phyloP scores from a whole-genome alignment of 163 green algal species.

The Chloromonas sp. region DNA sequence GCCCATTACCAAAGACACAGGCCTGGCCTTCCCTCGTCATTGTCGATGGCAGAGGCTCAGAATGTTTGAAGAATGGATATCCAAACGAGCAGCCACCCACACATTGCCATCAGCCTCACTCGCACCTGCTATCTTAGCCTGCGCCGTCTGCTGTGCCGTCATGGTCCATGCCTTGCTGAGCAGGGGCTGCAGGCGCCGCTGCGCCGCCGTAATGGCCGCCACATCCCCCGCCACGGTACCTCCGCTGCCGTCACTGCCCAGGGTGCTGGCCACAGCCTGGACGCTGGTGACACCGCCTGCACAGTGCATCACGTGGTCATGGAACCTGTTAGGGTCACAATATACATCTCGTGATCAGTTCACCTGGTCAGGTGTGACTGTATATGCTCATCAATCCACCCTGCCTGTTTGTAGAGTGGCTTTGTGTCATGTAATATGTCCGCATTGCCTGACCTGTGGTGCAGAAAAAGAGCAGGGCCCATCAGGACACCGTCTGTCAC shows the following conservation, averaged over 20 bases:
- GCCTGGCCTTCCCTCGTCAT: too few species aligned
- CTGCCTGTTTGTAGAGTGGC: background rate
- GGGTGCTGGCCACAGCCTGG: background rate
- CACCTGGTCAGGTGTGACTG: background rate
- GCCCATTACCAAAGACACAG: too few species aligned
- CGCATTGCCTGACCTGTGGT: too few species aligned
- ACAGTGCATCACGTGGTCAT: background rate
- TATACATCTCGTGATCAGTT: background rate
- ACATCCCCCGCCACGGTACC: background rate
- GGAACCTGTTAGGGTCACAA: background rate
- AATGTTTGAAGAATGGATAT: too few species aligned
- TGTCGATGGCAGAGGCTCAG: too few species aligned
- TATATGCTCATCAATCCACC: background rate
- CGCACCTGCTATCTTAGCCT: background rate
- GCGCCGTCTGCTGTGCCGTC: background rate
- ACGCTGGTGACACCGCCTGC: background rate
- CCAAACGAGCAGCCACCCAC: too few species aligned
- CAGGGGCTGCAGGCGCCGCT: conserved; percentile 17
- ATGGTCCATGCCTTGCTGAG: conserved; percentile 13
- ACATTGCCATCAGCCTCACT: too few species aligned
- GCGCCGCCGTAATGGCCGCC: conserved; percentile 2
- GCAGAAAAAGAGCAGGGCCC: too few species aligned
- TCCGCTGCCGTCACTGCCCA: background rate
- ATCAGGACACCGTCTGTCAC: too few species aligned
- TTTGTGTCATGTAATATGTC: too few species aligned